Percentiles rank a stretch among this genome's conserved stretches.
Evolutionary conservation across 305 asterid species (phyloP).

Genomic region (Solanum hybrid): DNA sequence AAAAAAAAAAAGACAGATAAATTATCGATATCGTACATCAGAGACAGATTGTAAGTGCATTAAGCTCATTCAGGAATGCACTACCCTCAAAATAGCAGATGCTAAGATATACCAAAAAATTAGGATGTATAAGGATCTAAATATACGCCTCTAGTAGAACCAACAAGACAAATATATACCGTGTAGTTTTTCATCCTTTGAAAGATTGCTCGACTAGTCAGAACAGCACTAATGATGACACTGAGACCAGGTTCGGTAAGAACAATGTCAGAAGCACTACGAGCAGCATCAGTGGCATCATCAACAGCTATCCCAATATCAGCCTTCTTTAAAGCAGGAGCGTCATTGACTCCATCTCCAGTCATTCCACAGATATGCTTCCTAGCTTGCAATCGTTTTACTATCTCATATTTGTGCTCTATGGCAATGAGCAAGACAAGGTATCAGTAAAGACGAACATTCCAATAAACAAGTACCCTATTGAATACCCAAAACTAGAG

Average conservation of each 20-base stretch:
- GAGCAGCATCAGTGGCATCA: slow-evolving; percentile 99
- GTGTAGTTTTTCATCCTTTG: slow-evolving; percentile 99
- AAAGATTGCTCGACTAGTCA: slow-evolving; percentile 96
- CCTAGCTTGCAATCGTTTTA: slow-evolving; percentile 94
- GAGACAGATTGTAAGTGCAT: not conserved
- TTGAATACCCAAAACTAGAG: not conserved
- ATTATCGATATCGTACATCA: not conserved
- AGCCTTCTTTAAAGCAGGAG: slow-evolving; percentile 97
- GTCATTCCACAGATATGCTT: slow-evolving; percentile 99
- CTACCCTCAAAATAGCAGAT: not conserved
- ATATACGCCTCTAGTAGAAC: not conserved
- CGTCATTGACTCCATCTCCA: slow-evolving; percentile 98
- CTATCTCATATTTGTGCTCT: slow-evolving; percentile 98
- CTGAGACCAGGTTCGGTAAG: slow-evolving; percentile 99
- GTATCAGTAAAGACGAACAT: slow-evolving; percentile 1
- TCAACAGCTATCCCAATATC: slow-evolving; percentile 98
- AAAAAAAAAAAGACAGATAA: not conserved
- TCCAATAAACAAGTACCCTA: not conserved
- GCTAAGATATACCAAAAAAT: not conserved
- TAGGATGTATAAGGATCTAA: not conserved
- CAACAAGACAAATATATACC: slow-evolving; percentile 27
- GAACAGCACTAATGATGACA: slow-evolving; percentile 93
- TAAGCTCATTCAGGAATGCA: not conserved
- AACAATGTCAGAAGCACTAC: slow-evolving; percentile 97
- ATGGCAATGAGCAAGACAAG: slow-evolving; percentile 17